A percentile compares a stretch with the other conserved stretches of the same genome.
Conservation (phyloP, 1,284 basidiomycete species). For the Ustilago esculenta region DNA sequence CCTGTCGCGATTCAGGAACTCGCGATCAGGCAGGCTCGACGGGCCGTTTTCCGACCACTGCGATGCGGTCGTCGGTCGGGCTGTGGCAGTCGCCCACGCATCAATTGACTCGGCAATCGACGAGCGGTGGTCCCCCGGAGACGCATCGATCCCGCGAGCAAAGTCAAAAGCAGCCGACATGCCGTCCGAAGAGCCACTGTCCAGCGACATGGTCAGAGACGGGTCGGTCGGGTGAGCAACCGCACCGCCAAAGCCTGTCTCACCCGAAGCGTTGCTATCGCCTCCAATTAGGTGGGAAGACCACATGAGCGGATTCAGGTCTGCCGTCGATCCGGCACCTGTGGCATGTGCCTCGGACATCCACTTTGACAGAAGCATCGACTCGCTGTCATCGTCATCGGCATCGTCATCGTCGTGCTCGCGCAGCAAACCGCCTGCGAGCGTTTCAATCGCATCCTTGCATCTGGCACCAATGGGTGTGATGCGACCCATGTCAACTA, state of each 20-base stretch:
- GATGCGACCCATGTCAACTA: conserved; percentile 44
- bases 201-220: conserved; percentile 46
- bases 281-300: conserved; percentile 34
- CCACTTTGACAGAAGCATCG: conserved; percentile 32
- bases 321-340: conserved; percentile 4
- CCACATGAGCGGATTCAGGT: conserved; percentile 38
- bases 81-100: conserved; percentile 27
- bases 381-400: conserved; percentile 23
- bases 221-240: conserved; percentile 30
- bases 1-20: conserved; percentile 33
- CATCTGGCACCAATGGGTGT: conserved; percentile 47
- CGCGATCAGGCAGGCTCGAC: conserved; percentile 33
- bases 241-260: conserved; percentile 11
- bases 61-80: conserved; percentile 29
- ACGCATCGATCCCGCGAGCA: conserved; percentile 32
- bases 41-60: conserved; percentile 43
- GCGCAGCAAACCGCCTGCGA: conserved; percentile 28
- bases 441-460: conserved; percentile 44
- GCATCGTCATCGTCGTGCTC: conserved; percentile 14
- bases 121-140: conserved; percentile 30
- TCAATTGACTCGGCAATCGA: conserved; percentile 45
- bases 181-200: conserved; percentile 41
- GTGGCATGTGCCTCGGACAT: conserved; percentile 20
- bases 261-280: conserved; percentile 16
- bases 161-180: conserved; percentile 48